A percentile compares a stretch with the other conserved stretches of the same genome.
Evolutionary conservation across 2,329 filamentous ascomycete species (phyloP).

Genomic region (Beauveria bassiana): DNA sequence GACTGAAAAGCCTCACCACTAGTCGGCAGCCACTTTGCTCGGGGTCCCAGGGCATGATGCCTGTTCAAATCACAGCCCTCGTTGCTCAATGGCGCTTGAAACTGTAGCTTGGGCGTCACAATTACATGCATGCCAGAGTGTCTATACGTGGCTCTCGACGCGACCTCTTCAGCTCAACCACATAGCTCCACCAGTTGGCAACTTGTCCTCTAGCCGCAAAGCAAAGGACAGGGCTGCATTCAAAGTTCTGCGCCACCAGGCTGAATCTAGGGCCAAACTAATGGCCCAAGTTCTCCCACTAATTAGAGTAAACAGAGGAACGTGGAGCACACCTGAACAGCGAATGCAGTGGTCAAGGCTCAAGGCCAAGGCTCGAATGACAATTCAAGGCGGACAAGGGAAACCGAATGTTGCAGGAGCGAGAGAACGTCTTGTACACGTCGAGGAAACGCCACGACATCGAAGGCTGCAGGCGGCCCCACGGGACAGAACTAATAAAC

Average conservation of each 20-base stretch:
- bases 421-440: not conserved
- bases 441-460: slow-evolving; percentile 6
- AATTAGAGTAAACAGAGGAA: not conserved
- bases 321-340: not conserved
- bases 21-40: not conserved
- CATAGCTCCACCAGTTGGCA: not conserved
- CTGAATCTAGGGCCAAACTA: not conserved
- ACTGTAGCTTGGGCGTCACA: not conserved
- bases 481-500: not conserved
- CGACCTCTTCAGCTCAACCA: not conserved
- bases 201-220: not conserved
- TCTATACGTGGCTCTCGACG: not conserved
- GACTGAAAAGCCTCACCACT: not conserved
- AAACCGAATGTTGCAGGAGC: not conserved
- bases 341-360: not conserved
- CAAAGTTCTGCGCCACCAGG: not conserved
- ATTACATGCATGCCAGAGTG: not conserved
- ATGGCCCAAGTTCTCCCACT: not conserved
- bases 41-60: not conserved
- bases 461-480: not conserved
- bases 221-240: not conserved
- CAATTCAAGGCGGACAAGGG: not conserved
- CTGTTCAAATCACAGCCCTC: not conserved
- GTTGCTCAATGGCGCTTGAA: not conserved
- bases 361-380: not conserved